These are phyloP conservation scores for Rhododendron griersonianum DNA, from an alignment of 148 eudicot genomes.

Conservation along the genomic window DNA sequence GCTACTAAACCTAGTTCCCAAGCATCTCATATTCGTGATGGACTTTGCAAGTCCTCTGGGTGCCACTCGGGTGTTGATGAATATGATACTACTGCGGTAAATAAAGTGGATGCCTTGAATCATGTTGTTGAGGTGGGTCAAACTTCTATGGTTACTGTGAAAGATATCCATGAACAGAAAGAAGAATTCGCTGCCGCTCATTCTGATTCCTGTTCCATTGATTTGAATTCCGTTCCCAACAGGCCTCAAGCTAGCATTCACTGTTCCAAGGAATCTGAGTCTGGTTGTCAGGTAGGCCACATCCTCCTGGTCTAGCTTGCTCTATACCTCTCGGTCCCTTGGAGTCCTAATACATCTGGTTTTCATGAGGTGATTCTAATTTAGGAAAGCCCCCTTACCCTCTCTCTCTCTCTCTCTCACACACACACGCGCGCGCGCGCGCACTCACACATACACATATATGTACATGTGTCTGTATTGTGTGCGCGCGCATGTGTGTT, in stretches of 20 bases:
- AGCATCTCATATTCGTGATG: not conserved
- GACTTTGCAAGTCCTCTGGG: not conserved
- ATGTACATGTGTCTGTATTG: not conserved
- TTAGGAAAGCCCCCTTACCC: not conserved
- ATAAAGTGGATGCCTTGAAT: not conserved
- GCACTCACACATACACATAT: not conserved
- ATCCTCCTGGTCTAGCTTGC: slow-evolving; percentile 13
- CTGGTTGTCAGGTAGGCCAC: slow-evolving; percentile 12
- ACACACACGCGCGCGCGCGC: not conserved
- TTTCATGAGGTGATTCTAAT: slow-evolving; percentile 26
- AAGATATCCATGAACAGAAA: not conserved
- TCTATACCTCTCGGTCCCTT: slow-evolving; percentile 13
- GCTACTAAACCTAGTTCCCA: not conserved
- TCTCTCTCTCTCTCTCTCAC: not conserved
- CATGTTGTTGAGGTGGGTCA: slow-evolving; percentile 1
- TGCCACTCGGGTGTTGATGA: not conserved
- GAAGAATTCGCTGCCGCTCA: not conserved
- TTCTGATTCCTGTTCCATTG: not conserved
- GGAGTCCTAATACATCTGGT: slow-evolving; percentile 13
- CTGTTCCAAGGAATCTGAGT: slow-evolving; percentile 5
- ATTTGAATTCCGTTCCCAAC: slow-evolving; percentile 6
- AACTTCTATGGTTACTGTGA: not conserved
- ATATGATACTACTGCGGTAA: not conserved
- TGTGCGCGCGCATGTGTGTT: not conserved
- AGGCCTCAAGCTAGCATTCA: slow-evolving; percentile 4